Conservation (phyloP, 2,329 filamentous ascomycete genomes). For the Xylaria sp. region DNA sequence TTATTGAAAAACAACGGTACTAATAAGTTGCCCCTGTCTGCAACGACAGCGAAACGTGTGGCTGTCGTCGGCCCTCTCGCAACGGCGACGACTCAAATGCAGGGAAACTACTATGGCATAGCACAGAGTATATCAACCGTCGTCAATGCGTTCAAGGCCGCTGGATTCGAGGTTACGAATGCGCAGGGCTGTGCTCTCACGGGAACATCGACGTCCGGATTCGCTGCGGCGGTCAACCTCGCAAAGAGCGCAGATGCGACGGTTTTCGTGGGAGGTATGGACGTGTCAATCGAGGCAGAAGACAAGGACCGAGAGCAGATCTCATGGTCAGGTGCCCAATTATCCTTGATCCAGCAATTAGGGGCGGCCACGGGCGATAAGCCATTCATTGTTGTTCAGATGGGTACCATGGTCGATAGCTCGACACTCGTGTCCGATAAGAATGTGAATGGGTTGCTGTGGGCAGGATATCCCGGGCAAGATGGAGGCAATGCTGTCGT, state of each 20-base stretch:
- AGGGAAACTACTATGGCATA: slow-evolving; percentile 56
- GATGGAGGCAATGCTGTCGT: slow-evolving; percentile 61
- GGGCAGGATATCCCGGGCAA: slow-evolving; percentile 66
- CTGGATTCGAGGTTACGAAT: slow-evolving; percentile 34
- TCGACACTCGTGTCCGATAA: slow-evolving; percentile 52
- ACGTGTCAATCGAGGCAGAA: slow-evolving; percentile 58
- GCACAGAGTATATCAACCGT: slow-evolving; percentile 38
- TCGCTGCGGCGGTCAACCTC: slow-evolving; percentile 42
- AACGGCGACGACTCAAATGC: slow-evolving; percentile 61
- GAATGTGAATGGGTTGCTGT: slow-evolving; percentile 58
- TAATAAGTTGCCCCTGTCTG: slow-evolving; percentile 41
- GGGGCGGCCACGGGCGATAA: slow-evolving; percentile 47
- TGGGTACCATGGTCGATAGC: slow-evolving; percentile 58
- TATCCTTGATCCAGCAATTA: slow-evolving; percentile 56
- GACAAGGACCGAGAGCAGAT: slow-evolving; percentile 56
- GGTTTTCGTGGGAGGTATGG: slow-evolving; percentile 61
- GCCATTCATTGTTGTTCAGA: slow-evolving; percentile 56
- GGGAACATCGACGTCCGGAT: slow-evolving; percentile 42
- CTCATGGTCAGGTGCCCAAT: slow-evolving; percentile 57
- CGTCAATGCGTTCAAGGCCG: slow-evolving; percentile 32
- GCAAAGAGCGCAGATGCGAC: slow-evolving; percentile 56
- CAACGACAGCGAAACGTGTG: slow-evolving; percentile 49
- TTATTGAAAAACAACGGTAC: slow-evolving; percentile 61
- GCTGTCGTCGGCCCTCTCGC: slow-evolving; percentile 65
- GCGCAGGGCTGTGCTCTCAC: slow-evolving; percentile 34